Conservation (phyloP, 148 eudicot genomes). For the Silene uniflora region DNA sequence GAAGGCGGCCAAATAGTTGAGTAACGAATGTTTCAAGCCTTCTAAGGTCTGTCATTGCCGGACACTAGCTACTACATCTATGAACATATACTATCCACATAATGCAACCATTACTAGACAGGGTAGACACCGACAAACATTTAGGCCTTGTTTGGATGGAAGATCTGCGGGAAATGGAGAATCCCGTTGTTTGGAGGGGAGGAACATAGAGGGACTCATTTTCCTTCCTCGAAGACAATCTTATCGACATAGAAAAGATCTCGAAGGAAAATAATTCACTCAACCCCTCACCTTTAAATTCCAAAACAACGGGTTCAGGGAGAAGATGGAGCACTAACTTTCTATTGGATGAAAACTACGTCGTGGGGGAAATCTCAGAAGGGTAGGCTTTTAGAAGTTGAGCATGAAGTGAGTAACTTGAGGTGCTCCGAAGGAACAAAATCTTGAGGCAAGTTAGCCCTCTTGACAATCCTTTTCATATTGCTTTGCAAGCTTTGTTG, state of each 20-base stretch:
- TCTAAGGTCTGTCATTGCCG: not conserved
- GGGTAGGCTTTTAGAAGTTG: conserved; percentile 94
- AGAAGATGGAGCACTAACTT: conserved; percentile 23
- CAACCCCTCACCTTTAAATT: not conserved
- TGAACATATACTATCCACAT: conserved; percentile 15
- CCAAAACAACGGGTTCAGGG: conserved; percentile 1
- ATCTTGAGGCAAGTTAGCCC: conserved; percentile 90
- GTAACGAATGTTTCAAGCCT: too few relatives aligned
- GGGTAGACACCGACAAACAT: not conserved
- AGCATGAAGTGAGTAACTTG: conserved; percentile 59
- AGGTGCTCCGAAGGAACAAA: conserved; percentile 82
- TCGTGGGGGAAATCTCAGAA: conserved; percentile 43
- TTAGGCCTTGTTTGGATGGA: too few relatives aligned
- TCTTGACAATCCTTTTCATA: conserved; percentile 78
- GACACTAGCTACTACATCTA: not conserved
- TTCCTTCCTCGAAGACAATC: not conserved
- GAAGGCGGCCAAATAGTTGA: too few relatives aligned
- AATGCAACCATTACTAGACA: conserved; percentile 13
- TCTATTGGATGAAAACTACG: conserved; percentile 12
- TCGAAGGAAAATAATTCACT: too few relatives aligned
- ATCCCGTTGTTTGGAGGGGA: not conserved
- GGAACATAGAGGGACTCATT: not conserved
- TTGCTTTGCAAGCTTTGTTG: conserved; percentile 91
- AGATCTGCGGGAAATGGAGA: too few relatives aligned
- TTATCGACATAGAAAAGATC: too few relatives aligned